phyloP scores from a whole-genome alignment of 495 filamentous ascomycete genomes.

The Penicillium steckii region DNA sequence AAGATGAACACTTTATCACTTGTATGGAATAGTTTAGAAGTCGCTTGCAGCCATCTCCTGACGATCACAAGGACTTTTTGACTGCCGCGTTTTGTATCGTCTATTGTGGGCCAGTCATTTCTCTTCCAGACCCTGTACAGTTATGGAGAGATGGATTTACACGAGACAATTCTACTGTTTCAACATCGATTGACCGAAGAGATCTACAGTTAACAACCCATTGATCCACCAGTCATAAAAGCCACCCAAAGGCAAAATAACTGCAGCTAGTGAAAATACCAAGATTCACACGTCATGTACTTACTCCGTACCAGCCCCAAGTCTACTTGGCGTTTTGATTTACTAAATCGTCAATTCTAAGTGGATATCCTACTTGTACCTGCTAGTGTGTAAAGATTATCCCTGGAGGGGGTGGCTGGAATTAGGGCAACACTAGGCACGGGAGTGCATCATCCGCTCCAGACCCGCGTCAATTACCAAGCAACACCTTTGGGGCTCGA shows the following conservation, averaged over 20 bases:
- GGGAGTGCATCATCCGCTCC: constrained; percentile 11
- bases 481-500: constrained; percentile 20
- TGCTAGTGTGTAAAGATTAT: too few relatives aligned
- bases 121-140: too few relatives aligned
- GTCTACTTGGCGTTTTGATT: too few relatives aligned
- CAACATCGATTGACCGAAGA: background rate
- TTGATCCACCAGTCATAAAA: constrained; percentile 1
- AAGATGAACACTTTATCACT: constrained; percentile 3
- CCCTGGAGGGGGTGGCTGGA: background rate
- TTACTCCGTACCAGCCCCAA: too few relatives aligned
- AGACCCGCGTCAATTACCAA: constrained; percentile 24
- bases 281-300: background rate
- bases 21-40: too few relatives aligned
- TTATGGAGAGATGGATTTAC: too few relatives aligned
- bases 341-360: background rate
- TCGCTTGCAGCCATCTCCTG: background rate
- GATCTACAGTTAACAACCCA: background rate
- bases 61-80: too few relatives aligned
- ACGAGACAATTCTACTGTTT: background rate
- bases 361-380: constrained; percentile 4
- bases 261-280: background rate
- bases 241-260: background rate
- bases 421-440: background rate
- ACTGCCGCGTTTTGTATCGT: too few relatives aligned
- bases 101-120: too few relatives aligned